Evolutionary conservation across 2,329 filamentous ascomycete genomes (phyloP), one percentile per base, ranked within the genome.

Genomic region (Fusarium decemcellulare): DNA sequence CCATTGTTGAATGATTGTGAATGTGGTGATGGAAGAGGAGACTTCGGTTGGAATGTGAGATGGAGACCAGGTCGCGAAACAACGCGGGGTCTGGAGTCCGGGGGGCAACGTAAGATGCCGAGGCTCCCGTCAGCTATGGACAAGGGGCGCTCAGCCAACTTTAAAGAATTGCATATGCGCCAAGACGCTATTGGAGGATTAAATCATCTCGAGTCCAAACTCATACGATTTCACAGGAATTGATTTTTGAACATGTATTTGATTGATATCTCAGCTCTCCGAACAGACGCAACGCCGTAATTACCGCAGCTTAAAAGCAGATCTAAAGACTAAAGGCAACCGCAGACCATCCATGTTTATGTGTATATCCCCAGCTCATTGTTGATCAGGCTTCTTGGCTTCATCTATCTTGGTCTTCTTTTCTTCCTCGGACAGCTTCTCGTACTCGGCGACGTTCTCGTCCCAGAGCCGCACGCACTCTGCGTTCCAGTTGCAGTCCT

Each of bases 381-480:
- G 63, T 3, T 65, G 39, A 10, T 57, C 63, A 9, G 48, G 54
- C 32, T 62, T 67, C 32, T 71, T 70, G 16, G 69, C 73, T 56
- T 81, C 76, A 32, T 83, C 80, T 7, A 85, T 77, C 43, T 81
- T 78, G 65, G 82, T 81, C 57, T 86, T 85, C 77, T 91, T 87
- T 71, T 92, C 89, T 50, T 89, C 87, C 8, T 87, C 84, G 0
- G 86, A 78, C 7, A 92, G 79, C 29, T 82, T 82, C 7, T 88
- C 86, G 77, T 90, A 93, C 18, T 84, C 85, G 3, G 86, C 87
- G 0, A 87, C 88, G 71, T 92, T 86, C 67, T 85, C 84, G 68
- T 93, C 91, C 91, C 91, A 93, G 70, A 85, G 81, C 29, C 81
- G 81, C 11, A 93, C 88, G 71, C 91, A 93, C 6, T 89, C 86